Evolutionary conservation across 139 green algal genomes (phyloP).

Genomic region (Monoraphidium neglectum): DNA sequence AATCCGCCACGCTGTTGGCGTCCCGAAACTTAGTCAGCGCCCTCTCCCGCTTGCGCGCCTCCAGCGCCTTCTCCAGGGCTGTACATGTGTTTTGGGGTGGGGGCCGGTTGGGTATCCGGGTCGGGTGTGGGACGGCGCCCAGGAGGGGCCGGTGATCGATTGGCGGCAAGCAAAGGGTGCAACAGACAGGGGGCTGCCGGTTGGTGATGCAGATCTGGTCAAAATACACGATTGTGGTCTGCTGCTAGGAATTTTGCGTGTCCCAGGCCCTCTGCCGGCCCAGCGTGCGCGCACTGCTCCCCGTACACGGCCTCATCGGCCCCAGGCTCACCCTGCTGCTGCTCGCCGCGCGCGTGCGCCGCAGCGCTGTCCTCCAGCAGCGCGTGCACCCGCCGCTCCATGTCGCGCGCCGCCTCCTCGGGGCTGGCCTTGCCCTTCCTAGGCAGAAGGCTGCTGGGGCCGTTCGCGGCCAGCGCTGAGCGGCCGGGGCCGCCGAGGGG

Average conservation of each 20-base stretch:
- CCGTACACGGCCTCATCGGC: too few relatives aligned
- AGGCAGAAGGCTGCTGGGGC: conserved; percentile 28
- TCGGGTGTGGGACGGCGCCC: too few relatives aligned
- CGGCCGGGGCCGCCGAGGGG: conserved; percentile 47
- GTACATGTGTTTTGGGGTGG: not conserved
- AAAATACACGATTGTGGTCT: too few relatives aligned
- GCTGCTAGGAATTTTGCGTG: too few relatives aligned
- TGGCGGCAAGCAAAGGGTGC: too few relatives aligned
- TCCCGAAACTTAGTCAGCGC: conserved; percentile 69
- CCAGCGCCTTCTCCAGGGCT: conserved; percentile 79
- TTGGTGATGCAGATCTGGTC: too few relatives aligned
- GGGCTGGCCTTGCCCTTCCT: conserved; percentile 48
- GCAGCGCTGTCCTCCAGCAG: conserved; percentile 72
- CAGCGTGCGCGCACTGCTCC: too few relatives aligned
- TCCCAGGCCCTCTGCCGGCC: too few relatives aligned
- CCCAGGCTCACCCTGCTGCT: too few relatives aligned
- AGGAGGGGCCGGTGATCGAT: too few relatives aligned
- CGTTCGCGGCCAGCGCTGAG: not conserved
- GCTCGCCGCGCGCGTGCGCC: not conserved
- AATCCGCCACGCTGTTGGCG: conserved; percentile 48
- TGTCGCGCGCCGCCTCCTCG: conserved; percentile 57
- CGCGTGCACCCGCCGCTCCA: conserved; percentile 81
- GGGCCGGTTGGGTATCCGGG: too few relatives aligned
- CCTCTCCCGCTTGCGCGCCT: conserved; percentile 75
- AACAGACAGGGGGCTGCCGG: too few relatives aligned